Evolutionary conservation across 805 yeast genomes (phyloP).

Genomic region (Ogataea saltuana): DNA sequence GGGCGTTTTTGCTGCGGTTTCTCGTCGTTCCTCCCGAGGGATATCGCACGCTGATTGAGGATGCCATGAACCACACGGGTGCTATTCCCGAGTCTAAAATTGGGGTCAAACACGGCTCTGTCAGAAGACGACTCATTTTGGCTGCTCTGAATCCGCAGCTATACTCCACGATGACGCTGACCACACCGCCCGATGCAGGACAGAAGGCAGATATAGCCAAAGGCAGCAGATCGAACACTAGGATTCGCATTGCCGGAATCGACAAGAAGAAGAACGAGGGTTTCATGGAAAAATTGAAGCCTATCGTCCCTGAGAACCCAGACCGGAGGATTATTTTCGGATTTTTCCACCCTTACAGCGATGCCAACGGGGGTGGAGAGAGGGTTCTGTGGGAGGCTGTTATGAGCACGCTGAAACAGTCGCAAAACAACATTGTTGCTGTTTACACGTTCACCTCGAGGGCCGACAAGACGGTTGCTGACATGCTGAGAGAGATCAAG

Average conservation of each 20-base stretch:
- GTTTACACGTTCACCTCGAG: constrained; percentile 52
- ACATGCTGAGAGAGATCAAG: constrained; percentile 27
- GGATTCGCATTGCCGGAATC: constrained; percentile 30
- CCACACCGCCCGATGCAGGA: background rate
- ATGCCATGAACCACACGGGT: constrained; percentile 26
- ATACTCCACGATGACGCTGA: constrained; percentile 36
- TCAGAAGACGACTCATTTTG: constrained; percentile 34
- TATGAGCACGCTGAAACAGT: constrained; percentile 56
- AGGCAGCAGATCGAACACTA: constrained; percentile 12
- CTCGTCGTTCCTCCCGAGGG: constrained; percentile 31
- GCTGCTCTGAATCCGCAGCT: constrained; percentile 34
- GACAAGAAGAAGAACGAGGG: constrained; percentile 25
- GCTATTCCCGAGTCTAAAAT: constrained; percentile 19
- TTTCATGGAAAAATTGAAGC: constrained; percentile 28
- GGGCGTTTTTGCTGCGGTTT: constrained; percentile 26
- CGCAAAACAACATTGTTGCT: constrained; percentile 54
- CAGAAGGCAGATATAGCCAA: constrained; percentile 20
- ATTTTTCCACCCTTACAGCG: constrained; percentile 93
- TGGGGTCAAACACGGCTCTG: constrained; percentile 32
- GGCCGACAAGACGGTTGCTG: constrained; percentile 26
- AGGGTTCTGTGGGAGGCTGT: constrained; percentile 95
- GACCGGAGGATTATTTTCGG: constrained; percentile 60
- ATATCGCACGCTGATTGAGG: constrained; percentile 28
- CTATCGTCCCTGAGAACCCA: constrained; percentile 34
- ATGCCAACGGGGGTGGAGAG: constrained; percentile 98